phyloP scores from a whole-genome alignment of 2,329 filamentous ascomycete species.

The Gnomoniopsis smithogilvyi region DNA sequence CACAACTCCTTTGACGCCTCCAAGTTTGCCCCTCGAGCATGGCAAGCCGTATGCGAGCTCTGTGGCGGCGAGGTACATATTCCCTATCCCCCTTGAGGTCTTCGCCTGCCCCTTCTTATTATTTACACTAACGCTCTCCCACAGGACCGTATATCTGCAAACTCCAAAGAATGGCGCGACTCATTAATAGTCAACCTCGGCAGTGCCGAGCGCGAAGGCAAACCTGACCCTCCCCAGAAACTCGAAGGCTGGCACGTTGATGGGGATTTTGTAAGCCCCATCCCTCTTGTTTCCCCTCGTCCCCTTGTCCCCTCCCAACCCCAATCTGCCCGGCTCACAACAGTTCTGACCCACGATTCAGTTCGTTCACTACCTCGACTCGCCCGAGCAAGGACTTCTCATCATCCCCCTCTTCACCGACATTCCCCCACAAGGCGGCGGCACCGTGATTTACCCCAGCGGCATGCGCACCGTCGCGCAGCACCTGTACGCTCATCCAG shows the following conservation, averaged over 20 bases:
- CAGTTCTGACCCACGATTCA: background rate
- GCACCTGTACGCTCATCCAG: slow-evolving; percentile 58
- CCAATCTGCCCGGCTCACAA: background rate
- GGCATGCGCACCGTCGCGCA: slow-evolving; percentile 55
- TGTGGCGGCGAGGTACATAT: slow-evolving; percentile 51
- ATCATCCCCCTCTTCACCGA: slow-evolving; percentile 68
- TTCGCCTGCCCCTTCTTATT: background rate
- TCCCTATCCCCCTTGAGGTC: background rate
- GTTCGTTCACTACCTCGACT: slow-evolving; percentile 70
- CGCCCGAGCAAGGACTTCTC: slow-evolving; percentile 64
- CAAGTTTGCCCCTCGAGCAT: slow-evolving; percentile 61
- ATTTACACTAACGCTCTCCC: background rate
- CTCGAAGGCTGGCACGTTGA: slow-evolving; percentile 65
- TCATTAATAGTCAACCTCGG: slow-evolving; percentile 69
- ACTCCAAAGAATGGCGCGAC: slow-evolving; percentile 60
- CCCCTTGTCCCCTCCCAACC: background rate
- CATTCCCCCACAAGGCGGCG: slow-evolving; percentile 58
- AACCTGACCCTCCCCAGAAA: slow-evolving; percentile 46
- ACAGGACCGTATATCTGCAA: slow-evolving; percentile 41
- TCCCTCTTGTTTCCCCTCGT: too few species aligned
- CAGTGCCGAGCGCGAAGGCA: slow-evolving; percentile 47
- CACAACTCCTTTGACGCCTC: slow-evolving; percentile 53
- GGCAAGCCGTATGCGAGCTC: slow-evolving; percentile 64
- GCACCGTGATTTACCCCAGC: slow-evolving; percentile 61
- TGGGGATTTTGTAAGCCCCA: slow-evolving; percentile 57